phyloP scores from a whole-genome alignment of 2,329 filamentous ascomycete species.

The Remersonia thermophila region DNA sequence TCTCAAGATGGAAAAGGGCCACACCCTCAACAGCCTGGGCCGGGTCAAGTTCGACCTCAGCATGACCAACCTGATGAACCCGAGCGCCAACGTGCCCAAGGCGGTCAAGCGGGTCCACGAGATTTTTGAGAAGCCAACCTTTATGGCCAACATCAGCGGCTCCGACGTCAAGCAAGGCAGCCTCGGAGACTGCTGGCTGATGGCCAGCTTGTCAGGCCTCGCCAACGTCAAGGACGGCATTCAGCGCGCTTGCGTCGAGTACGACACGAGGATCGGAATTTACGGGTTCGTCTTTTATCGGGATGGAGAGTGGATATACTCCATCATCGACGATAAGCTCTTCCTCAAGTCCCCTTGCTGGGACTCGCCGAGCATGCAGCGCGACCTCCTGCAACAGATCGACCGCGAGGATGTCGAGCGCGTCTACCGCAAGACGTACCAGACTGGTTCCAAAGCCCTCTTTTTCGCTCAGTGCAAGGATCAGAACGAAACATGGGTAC shows the following conservation, averaged over 20 bases:
- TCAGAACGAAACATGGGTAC: conserved; percentile 69
- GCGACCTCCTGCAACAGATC: conserved; percentile 61
- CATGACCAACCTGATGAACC: conserved; percentile 31
- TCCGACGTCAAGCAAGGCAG: conserved; percentile 67
- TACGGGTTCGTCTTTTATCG: conserved; percentile 84
- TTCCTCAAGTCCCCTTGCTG: conserved; percentile 74
- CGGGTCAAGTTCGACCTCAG: conserved; percentile 39
- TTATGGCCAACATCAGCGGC: conserved; percentile 52
- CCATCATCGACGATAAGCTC: conserved; percentile 83
- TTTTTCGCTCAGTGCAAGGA: conserved; percentile 67
- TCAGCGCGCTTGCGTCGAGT: conserved; percentile 61
- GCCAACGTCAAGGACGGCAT: conserved; percentile 61
- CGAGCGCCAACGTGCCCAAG: conserved; percentile 46
- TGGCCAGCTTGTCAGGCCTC: conserved; percentile 65
- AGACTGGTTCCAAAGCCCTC: conserved; percentile 60
- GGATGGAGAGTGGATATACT: conserved; percentile 85
- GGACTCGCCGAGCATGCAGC: conserved; percentile 64
- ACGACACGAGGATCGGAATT: conserved; percentile 63
- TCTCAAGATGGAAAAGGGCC: conserved; percentile 50
- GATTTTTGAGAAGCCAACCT: conserved; percentile 62
- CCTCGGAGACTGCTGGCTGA: conserved; percentile 73
- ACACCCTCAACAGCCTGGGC: conserved; percentile 42
- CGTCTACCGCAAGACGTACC: conserved; percentile 55
- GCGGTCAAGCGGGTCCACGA: conserved; percentile 65
- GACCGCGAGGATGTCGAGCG: conserved; percentile 56